Base-by-base conservation (phyloP, 176 grass and related monocot genomes). In the Aegilops tauschii region DNA sequence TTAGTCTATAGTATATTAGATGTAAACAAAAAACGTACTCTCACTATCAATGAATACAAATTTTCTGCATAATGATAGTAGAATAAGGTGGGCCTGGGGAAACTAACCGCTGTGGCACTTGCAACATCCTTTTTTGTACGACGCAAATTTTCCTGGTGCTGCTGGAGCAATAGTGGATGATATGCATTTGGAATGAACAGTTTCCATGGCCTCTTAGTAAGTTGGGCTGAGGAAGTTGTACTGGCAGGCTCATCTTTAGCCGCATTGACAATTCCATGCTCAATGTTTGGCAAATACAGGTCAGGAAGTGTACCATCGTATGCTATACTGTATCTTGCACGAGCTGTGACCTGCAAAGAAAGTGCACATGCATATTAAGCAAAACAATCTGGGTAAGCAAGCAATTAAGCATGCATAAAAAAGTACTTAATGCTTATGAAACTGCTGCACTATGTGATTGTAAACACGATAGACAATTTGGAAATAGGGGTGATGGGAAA, bases 171-270 rank as follows among this genome's bases (percentile, higher is more conserved):
- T 80, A 95, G 54, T 49, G 93, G 90, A 86, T 95, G 93, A 49
- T 95, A 89, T 69, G 90, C 90, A 79, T 90, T 95, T 74, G 90
- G 83, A 86, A 95, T 90, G 76, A 90, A 92, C 65, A 95, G 47
- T 87, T 95, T 95, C 90, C 90, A 95, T 64, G 73, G 12, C 72
- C 76, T 88, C 42, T 76, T 90, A 67, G 80, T 34, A 61, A 31
- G 71, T 71, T 64, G 74, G 40, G 42, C 77, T 82, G 82, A 82
- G 77, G 79, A 80, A 70, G 54, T 66, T 66, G 49, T 67, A 29
- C 50, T 35, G 20, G 66, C 35, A 88, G 86, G 44, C 47, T 74
- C 45, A 75, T 67, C 56, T 86, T 72, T 35, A 88, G 61, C 68
- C 68, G 62, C 62, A 45, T 59, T 80, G 56, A 50, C 29, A 62